Percentiles rank a stretch among this genome's conserved stretches.
phyloP scores from a whole-genome alignment of 768 basidiomycete species.

The Macrolepiota dolichaula region DNA sequence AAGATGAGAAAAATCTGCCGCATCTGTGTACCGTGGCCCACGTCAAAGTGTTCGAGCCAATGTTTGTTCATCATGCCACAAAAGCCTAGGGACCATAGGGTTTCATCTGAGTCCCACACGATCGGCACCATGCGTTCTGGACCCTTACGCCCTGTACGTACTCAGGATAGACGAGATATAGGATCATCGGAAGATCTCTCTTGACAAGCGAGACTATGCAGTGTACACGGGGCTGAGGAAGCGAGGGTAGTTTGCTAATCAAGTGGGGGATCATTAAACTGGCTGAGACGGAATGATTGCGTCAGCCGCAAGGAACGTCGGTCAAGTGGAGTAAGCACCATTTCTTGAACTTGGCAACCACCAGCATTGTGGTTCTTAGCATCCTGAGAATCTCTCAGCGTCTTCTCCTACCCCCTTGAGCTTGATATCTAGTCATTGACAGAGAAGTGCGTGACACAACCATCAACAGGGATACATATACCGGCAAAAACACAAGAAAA shows the following conservation, averaged over 20 bases:
- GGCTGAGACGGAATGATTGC: slow-evolving; percentile 1
- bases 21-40: neutral
- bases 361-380: neutral
- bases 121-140: neutral
- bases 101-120: too few relatives aligned
- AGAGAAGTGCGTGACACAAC: neutral
- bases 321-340: neutral
- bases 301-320: neutral
- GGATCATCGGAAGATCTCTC: neutral
- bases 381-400: neutral
- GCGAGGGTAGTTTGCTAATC: neutral
- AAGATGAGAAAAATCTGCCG: neutral
- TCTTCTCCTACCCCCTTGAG: neutral
- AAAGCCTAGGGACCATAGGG: neutral
- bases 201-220: neutral
- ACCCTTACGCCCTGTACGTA: neutral
- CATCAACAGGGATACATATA: neutral
- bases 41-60: neutral
- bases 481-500: neutral
- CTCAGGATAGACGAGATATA: neutral
- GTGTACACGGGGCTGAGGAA: neutral
- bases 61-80: neutral
- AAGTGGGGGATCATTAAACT: neutral
- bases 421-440: neutral
- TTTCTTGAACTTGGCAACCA: neutral